These are phyloP conservation scores for Daldinia sp. DNA, from an alignment of 2,329 filamentous ascomycete genomes.

Conservation along the genomic window DNA sequence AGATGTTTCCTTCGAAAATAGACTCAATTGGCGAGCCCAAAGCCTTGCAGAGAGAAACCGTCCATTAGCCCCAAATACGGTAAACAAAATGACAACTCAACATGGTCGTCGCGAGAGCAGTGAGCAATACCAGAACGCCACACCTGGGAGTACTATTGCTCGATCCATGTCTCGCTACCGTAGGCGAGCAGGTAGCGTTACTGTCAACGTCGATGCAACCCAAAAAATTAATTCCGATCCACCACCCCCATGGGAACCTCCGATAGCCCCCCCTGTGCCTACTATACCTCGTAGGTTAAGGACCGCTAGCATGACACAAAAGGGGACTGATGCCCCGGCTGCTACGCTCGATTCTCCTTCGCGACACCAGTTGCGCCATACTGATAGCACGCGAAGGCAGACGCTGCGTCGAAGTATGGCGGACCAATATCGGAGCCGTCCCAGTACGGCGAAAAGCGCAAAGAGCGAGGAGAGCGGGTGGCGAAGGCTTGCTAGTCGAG, in stretches of 20 bases:
- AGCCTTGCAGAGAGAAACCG: slow-evolving; percentile 46
- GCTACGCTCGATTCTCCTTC: slow-evolving; percentile 26
- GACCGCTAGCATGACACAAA: slow-evolving; percentile 33
- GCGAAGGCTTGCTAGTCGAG: slow-evolving; percentile 34
- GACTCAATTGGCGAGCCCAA: slow-evolving; percentile 43
- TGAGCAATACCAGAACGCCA: slow-evolving; percentile 30
- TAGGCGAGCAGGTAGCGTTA: slow-evolving; percentile 42
- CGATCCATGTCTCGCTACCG: slow-evolving; percentile 50
- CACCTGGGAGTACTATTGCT: slow-evolving; percentile 43
- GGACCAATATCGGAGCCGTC: slow-evolving; percentile 31
- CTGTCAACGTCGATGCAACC: slow-evolving; percentile 41
- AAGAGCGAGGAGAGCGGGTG: slow-evolving; percentile 35
- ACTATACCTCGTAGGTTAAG: slow-evolving; percentile 43
- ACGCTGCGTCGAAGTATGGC: slow-evolving; percentile 34
- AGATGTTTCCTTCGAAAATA: slow-evolving; percentile 11
- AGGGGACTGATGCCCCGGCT: slow-evolving; percentile 29
- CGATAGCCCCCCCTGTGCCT: slow-evolving; percentile 43
- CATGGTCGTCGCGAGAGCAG: slow-evolving; percentile 32
- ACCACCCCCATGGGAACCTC: slow-evolving; percentile 36
- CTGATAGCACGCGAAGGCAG: slow-evolving; percentile 29
- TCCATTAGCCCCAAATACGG: slow-evolving; percentile 39
- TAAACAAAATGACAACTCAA: slow-evolving; percentile 30
- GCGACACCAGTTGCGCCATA: slow-evolving; percentile 38
- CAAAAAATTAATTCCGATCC: slow-evolving; percentile 43
- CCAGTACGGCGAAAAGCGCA: slow-evolving; percentile 32